phyloP scores from a whole-genome alignment of 805 yeast species.

The Candida orba region DNA sequence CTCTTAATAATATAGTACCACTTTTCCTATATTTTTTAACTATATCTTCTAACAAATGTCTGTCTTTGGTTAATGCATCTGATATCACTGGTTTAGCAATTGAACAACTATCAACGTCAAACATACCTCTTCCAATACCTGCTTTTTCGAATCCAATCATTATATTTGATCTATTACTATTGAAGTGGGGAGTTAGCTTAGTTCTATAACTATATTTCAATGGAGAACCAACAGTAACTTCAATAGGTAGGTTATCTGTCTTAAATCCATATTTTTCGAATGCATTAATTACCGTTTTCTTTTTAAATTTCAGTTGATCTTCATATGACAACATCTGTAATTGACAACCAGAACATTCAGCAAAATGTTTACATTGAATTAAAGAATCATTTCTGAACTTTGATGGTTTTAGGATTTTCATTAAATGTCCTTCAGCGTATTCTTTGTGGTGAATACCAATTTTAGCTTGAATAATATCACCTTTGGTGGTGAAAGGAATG shows the following conservation, averaged over 20 bases:
- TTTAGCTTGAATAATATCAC: constrained; percentile 63
- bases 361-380: constrained; percentile 66
- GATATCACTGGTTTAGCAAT: constrained; percentile 82
- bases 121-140: constrained; percentile 34
- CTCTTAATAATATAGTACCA: constrained; percentile 83
- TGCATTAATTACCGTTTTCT: constrained; percentile 70
- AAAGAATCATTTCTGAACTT: constrained; percentile 43
- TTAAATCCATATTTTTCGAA: constrained; percentile 66
- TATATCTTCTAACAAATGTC: constrained; percentile 40
- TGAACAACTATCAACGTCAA: constrained; percentile 86
- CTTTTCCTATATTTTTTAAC: constrained; percentile 54
- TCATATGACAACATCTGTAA: constrained; percentile 70
- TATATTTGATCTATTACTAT: constrained; percentile 52
- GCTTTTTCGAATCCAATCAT: constrained; percentile 74
- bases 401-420: constrained; percentile 40
- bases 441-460: constrained; percentile 68
- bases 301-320: constrained; percentile 65
- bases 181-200: constrained; percentile 92
- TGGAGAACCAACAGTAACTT: constrained; percentile 70
- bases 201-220: constrained; percentile 71
- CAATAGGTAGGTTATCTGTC: constrained; percentile 39
- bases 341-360: constrained; percentile 91
- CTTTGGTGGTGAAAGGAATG: constrained; percentile 81
- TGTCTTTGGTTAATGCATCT: constrained; percentile 60
- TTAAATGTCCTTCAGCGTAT: constrained; percentile 67